These are phyloP conservation scores for Lactifluus hygrophoroides DNA, from an alignment of 768 basidiomycete species.

Conservation along the genomic window DNA sequence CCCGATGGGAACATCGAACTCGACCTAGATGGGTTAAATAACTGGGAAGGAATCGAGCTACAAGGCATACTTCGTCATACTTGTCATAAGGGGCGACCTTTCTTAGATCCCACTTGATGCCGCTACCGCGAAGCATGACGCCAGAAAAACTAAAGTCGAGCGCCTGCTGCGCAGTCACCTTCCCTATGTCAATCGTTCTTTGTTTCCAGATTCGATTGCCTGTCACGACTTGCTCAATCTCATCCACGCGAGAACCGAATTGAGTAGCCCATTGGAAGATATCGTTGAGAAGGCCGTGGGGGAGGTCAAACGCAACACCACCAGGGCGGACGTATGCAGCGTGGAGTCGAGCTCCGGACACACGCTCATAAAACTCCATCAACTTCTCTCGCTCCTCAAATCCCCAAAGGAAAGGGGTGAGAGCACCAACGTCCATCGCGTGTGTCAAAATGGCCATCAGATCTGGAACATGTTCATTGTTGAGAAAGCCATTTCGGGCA, in stretches of 20 bases:
- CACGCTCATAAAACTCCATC: slow-evolving; percentile 99
- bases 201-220: slow-evolving; percentile 99
- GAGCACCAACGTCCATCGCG: slow-evolving; percentile 94
- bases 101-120: slow-evolving; percentile 90
- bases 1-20: slow-evolving; percentile 96
- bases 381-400: slow-evolving; percentile 99
- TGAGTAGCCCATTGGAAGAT: slow-evolving; percentile 98
- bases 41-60: slow-evolving; percentile 11
- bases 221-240: slow-evolving; percentile 96
- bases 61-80: slow-evolving; percentile 65
- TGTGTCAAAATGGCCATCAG: slow-evolving; percentile 96
- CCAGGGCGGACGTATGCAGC: slow-evolving; percentile 97
- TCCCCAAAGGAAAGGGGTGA: slow-evolving; percentile 98
- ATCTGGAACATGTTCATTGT: slow-evolving; percentile 50
- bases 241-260: slow-evolving; percentile 83
- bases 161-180: slow-evolving; percentile 87
- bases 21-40: slow-evolving; percentile 47
- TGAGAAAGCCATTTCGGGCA: background rate
- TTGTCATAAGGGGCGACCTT: slow-evolving; percentile 93
- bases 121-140: slow-evolving; percentile 93
- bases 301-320: slow-evolving; percentile 95
- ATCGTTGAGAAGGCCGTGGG: slow-evolving; percentile 97
- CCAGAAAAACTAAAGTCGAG: slow-evolving; percentile 91
- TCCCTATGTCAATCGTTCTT: slow-evolving; percentile 83
- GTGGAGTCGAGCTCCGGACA: slow-evolving; percentile 94